A percentile compares a stretch with the other conserved stretches of the same genome.
phyloP scores from a whole-genome alignment of 345 rosid genomes.

The Eutrema heterophyllum region DNA sequence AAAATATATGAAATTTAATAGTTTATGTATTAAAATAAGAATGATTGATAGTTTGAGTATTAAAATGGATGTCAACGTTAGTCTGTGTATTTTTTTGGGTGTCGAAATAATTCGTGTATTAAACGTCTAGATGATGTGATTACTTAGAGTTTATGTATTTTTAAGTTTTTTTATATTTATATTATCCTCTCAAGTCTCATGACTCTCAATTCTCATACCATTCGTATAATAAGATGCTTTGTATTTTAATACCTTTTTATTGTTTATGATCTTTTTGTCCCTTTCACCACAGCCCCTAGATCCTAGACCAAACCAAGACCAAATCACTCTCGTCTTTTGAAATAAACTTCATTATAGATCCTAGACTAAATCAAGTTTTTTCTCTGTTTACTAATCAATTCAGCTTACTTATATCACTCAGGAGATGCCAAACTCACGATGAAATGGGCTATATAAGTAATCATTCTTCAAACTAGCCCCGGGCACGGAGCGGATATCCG shows the following conservation, averaged over 20 bases:
- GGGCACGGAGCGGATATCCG: too few relatives aligned
- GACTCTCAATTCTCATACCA: too few relatives aligned
- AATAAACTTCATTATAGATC: not conserved
- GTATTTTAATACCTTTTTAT: not conserved
- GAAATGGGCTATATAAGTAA: not conserved
- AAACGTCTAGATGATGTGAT: too few relatives aligned
- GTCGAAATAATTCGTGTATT: too few relatives aligned
- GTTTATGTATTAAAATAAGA: too few relatives aligned
- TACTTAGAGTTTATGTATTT: too few relatives aligned
- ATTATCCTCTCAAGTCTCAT: not conserved
- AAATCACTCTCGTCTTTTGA: not conserved
- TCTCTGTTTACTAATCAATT: not conserved
- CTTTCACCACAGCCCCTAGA: not conserved
- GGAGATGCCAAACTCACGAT: not conserved
- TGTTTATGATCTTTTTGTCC: not conserved
- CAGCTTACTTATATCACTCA: not conserved
- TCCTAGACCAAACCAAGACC: not conserved
- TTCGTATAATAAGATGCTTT: not conserved
- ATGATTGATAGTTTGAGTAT: too few relatives aligned
- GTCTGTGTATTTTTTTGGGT: too few relatives aligned
- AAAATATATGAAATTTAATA: too few relatives aligned
- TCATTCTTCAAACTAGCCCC: too few relatives aligned
- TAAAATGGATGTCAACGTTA: too few relatives aligned
- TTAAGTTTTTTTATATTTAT: too few relatives aligned
- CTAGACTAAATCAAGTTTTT: not conserved